Percentiles rank a stretch among this genome's conserved stretches.
Evolutionary conservation across 441 rosid species (phyloP).

Genomic region (Croton laevigatus): DNA sequence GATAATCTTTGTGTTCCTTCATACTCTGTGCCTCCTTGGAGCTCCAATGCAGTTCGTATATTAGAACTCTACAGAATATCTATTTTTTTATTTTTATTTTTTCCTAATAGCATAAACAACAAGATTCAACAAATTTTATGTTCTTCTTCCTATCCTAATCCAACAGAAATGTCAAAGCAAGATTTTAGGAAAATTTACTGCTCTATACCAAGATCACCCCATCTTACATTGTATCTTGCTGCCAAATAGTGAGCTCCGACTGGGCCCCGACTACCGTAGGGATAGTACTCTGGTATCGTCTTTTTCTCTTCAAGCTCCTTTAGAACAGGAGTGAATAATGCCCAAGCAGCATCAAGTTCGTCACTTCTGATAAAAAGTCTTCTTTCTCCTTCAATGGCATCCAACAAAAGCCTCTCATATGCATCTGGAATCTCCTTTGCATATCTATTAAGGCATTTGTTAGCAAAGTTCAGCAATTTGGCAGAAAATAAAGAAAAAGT

Average conservation of each 20-base stretch:
- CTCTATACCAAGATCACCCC: constrained; percentile 69
- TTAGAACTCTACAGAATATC: background rate
- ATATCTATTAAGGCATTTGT: constrained; percentile 43
- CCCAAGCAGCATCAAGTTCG: constrained; percentile 92
- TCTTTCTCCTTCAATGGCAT: constrained; percentile 90
- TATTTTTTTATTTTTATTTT: background rate
- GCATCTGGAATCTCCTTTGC: constrained; percentile 97
- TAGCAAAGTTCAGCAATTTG: background rate
- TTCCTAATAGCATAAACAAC: background rate
- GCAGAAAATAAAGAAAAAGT: background rate
- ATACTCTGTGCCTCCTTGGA: background rate
- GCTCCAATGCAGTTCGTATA: background rate
- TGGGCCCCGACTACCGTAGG: constrained; percentile 93
- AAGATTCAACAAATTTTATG: background rate
- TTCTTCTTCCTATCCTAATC: constrained; percentile 10
- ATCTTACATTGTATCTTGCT: constrained; percentile 77
- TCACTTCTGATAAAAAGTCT: constrained; percentile 90
- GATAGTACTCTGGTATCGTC: constrained; percentile 68
- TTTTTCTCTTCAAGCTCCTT: constrained; percentile 76
- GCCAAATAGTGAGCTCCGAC: constrained; percentile 95
- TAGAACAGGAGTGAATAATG: constrained; percentile 70
- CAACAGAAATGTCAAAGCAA: background rate
- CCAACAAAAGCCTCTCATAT: constrained; percentile 86
- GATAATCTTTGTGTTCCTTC: background rate
- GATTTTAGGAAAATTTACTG: constrained; percentile 12